These are phyloP conservation scores for Diacronema lutheri DNA, from an alignment of 78 protist genomes.

Conservation along the genomic window DNA sequence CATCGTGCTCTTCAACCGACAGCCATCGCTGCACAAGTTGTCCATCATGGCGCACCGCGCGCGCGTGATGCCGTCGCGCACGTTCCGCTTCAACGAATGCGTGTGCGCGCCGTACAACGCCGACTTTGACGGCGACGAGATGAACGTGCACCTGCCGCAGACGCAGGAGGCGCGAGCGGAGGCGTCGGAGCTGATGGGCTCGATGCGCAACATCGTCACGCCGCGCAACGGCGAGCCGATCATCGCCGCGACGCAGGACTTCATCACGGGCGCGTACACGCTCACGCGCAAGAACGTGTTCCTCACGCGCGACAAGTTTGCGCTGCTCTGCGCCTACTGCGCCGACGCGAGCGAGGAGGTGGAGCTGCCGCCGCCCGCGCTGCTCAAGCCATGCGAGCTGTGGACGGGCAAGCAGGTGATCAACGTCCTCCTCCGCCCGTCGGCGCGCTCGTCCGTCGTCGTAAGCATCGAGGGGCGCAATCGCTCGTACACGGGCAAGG, in stretches of 20 bases:
- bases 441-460: not conserved
- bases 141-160: constrained; percentile 91
- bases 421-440: constrained; percentile 29
- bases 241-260: constrained; percentile 96
- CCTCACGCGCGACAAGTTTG: constrained; percentile 64
- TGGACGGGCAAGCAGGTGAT: constrained; percentile 99
- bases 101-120: constrained; percentile 98
- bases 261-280: constrained; percentile 39
- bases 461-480: constrained; percentile 68
- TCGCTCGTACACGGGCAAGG: constrained; percentile 29
- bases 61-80: constrained; percentile 83
- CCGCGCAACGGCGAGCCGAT: constrained; percentile 97
- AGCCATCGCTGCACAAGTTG: constrained; percentile 97
- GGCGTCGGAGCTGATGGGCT: constrained; percentile 79
- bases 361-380: constrained; percentile 77
- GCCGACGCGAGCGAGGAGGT: constrained; percentile 58
- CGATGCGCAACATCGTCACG: constrained; percentile 82
- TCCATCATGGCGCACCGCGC: constrained; percentile 94
- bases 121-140: constrained; percentile 97
- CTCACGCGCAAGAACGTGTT: constrained; percentile 72
- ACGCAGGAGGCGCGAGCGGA: constrained; percentile 97
- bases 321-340: constrained; percentile 53
- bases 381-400: constrained; percentile 82
- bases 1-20: constrained; percentile 97
- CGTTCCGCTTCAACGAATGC: constrained; percentile 97